These are phyloP conservation scores for Protomyces macrosporus DNA, from an alignment of 1,139 yeast genomes.

Conservation along the genomic window DNA sequence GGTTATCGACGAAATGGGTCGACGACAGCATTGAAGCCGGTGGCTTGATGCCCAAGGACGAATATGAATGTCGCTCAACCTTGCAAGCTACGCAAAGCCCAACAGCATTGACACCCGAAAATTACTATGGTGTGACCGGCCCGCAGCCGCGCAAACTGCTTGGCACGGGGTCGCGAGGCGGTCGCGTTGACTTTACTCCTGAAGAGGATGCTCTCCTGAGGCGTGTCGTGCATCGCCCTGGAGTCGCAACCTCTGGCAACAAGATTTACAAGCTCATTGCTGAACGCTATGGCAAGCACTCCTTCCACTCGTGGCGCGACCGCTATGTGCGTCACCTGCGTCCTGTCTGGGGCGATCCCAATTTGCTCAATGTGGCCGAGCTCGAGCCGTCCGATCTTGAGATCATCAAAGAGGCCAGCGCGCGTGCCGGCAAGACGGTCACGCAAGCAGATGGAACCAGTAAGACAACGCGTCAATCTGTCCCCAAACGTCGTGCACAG, in stretches of 20 bases:
- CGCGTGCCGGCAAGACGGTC: neutral
- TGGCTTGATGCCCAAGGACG: too few species aligned
- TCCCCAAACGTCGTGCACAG: neutral
- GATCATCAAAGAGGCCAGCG: constrained; percentile 5
- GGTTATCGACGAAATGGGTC: too few species aligned
- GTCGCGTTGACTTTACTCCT: constrained; percentile 13
- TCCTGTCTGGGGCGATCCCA: constrained; percentile 16
- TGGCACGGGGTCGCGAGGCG: constrained; percentile 16
- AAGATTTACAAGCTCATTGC: constrained; percentile 20
- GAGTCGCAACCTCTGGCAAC: constrained; percentile 18
- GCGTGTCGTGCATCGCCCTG: constrained; percentile 21
- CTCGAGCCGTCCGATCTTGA: constrained; percentile 1
- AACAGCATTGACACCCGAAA: too few species aligned
- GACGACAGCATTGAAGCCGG: too few species aligned
- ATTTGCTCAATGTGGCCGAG: constrained; percentile 3
- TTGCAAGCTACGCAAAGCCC: neutral
- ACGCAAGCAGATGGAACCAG: neutral
- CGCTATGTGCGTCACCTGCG: constrained; percentile 21
- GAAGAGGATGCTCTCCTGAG: constrained; percentile 22
- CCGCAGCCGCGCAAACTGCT: too few species aligned
- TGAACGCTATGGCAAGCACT: constrained; percentile 11
- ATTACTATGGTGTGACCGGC: too few species aligned
- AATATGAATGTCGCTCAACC: too few species aligned
- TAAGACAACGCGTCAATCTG: neutral
- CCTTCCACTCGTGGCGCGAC: constrained; percentile 25